Evolutionary conservation across 495 filamentous ascomycete species (phyloP).

Genomic region (Talaromyces stipitatus): DNA sequence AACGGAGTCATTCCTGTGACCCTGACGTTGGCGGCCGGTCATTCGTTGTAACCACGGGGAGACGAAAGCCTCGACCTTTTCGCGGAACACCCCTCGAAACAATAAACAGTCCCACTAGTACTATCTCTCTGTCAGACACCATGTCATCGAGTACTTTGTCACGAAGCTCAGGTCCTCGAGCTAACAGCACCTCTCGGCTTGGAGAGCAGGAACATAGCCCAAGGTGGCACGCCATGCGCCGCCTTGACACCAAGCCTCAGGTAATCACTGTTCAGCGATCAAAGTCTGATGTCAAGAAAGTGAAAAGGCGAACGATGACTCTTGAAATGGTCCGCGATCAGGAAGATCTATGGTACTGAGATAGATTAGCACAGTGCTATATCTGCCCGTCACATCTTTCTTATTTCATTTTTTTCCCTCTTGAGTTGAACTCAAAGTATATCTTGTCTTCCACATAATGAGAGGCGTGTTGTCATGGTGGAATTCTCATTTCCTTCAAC

Average conservation of each 20-base stretch:
- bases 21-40: not conserved
- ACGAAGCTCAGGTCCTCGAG: not conserved
- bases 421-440: too few relatives aligned
- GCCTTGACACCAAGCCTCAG: not conserved
- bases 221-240: not conserved
- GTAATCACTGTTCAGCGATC: constrained; percentile 7
- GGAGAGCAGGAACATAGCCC: not conserved
- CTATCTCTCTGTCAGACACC: not conserved
- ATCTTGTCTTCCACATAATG: not conserved
- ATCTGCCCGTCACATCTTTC: not conserved
- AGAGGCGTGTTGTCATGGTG: not conserved
- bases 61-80: not conserved
- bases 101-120: not conserved
- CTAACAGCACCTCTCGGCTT: not conserved
- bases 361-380: not conserved
- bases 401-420: not conserved
- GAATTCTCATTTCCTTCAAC: too few relatives aligned
- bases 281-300: not conserved
- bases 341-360: constrained; percentile 33
- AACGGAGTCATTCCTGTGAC: constrained; percentile 6
- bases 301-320: constrained; percentile 21
- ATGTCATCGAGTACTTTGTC: not conserved
- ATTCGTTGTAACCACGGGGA: not conserved
- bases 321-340: constrained; percentile 36
- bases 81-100: not conserved